A percentile compares a stretch with the other conserved stretches of the same genome.
Conservation (phyloP, 2,329 filamentous ascomycete genomes). For the Huntiella bhutanensis region DNA sequence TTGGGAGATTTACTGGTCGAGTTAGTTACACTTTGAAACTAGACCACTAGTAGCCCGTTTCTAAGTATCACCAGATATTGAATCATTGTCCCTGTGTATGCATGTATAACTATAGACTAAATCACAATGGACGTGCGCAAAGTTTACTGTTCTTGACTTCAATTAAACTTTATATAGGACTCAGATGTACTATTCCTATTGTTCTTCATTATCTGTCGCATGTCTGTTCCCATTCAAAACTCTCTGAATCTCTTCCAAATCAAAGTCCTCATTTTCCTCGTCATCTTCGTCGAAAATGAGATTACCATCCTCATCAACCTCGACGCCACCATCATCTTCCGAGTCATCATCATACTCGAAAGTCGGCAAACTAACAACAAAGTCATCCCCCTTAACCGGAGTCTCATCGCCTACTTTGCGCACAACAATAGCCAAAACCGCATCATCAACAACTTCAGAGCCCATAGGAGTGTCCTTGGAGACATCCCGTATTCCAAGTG, state of each 20-base stretch:
- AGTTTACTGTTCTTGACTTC: not conserved
- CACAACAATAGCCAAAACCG: conserved; percentile 28
- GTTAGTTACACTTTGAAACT: not conserved
- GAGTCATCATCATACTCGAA: conserved; percentile 23
- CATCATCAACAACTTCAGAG: conserved; percentile 28
- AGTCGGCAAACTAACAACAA: conserved; percentile 27
- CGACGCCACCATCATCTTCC: conserved; percentile 1
- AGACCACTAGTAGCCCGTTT: not conserved
- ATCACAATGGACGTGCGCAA: too few relatives aligned
- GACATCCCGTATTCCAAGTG: conserved; percentile 20
- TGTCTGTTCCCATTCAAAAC: not conserved
- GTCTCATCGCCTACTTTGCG: conserved; percentile 22
- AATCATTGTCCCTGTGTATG: not conserved
- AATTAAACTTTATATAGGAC: not conserved
- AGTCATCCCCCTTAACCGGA: conserved; percentile 22
- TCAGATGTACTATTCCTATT: not conserved
- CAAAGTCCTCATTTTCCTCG: not conserved
- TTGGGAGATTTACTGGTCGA: too few relatives aligned
- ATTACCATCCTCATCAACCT: not conserved
- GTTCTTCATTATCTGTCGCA: not conserved
- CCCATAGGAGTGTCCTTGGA: conserved; percentile 24
- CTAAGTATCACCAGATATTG: not conserved
- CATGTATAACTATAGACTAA: not conserved
- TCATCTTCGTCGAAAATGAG: not conserved
- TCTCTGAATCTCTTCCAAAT: not conserved